Base-by-base conservation (phyloP, 1,284 basidiomycete species). In the Vanrija sp. region DNA sequence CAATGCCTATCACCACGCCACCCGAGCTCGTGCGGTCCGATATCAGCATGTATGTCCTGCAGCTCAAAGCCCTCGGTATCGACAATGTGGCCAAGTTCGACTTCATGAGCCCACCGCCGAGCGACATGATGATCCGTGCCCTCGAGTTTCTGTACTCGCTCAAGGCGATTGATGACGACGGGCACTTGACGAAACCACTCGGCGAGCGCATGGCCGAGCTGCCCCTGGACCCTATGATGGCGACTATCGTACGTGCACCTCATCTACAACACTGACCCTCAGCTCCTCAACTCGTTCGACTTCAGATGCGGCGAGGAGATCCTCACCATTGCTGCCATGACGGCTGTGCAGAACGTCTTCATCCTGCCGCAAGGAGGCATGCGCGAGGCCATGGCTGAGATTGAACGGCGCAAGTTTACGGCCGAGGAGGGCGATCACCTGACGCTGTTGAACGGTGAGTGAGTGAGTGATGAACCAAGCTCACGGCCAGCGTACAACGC, bases 381-480 rank as follows among this genome's bases (percentile, higher is more conserved):
- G n/a, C 82, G 85, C 15, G 89, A 87, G 7, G 88, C 90, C 0
- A 72, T 92, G 51, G 91, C 88, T 9, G 91, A 96, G 74, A 78
- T 98, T 9, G 91, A 95, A 73, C 81, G 91, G 48, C 80, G 95
- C 52, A 95, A 96, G 69, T 98, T 98, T 67, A 95, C 91, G 0
- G 92, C 93, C 0, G 91, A 96, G 75, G 94, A 99, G 83, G 96
- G 96, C 63, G 94, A 98, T 69, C 91, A 95, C 71, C 78, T 97
- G 6, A 97, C 93, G 2, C 79, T 94, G 6, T 73, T 97, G 23
- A 98, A 97, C 74, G 90, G 91, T 88, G 66, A 28, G 78, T 59
- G 43, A 43, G 19, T 18, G 43, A 23, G 19, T 44, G 40, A 29
- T 39, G 18, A 15, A 18, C 19, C 40, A 21, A 53, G 34, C 45